phyloP scores from a whole-genome alignment of 2,329 filamentous ascomycete species.

The Chaetomiaceae sp. region DNA sequence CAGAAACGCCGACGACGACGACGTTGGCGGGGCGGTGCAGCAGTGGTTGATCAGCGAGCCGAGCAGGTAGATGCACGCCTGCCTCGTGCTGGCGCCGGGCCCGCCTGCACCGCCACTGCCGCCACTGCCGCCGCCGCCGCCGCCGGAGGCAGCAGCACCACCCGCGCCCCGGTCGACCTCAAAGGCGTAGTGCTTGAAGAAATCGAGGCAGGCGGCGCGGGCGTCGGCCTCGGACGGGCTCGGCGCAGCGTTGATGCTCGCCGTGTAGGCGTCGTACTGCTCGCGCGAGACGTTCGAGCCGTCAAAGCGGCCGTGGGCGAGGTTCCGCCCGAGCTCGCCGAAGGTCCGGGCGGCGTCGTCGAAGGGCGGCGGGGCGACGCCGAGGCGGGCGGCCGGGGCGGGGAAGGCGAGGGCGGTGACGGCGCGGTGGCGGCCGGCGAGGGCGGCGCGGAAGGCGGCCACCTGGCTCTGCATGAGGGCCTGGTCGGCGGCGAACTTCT shows the following conservation, averaged over 20 bases:
- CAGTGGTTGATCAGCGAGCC: slow-evolving; percentile 25
- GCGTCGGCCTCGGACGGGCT: slow-evolving; percentile 4
- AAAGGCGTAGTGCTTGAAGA: slow-evolving; percentile 23
- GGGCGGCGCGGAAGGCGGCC: slow-evolving; percentile 7
- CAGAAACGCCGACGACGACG: not conserved
- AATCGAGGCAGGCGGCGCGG: slow-evolving; percentile 16
- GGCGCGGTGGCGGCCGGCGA: not conserved
- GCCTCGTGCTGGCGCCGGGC: not conserved
- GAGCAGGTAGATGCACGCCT: slow-evolving; percentile 23
- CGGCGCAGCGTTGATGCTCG: not conserved
- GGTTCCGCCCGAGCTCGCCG: slow-evolving; percentile 19
- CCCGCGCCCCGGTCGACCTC: not conserved
- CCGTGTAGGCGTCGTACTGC: slow-evolving; percentile 16
- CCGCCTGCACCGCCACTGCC: too few relatives aligned
- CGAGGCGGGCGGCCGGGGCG: slow-evolving; percentile 10
- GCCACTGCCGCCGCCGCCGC: too few relatives aligned
- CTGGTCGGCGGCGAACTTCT: slow-evolving; percentile 12
- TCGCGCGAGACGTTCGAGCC: slow-evolving; percentile 9
- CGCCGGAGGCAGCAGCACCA: not conserved
- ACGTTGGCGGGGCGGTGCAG: slow-evolving; percentile 16
- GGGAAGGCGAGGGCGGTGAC: slow-evolving; percentile 15
- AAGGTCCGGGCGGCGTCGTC: slow-evolving; percentile 3
- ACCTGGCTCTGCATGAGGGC: slow-evolving; percentile 10
- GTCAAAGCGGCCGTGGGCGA: slow-evolving; percentile 15
- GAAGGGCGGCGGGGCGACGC: slow-evolving; percentile 2